Percentiles rank a stretch among this genome's conserved stretches.
These are phyloP conservation scores for Cryphonectria parasitica DNA, from an alignment of 2,329 filamentous ascomycete genomes.

Conservation along the genomic window DNA sequence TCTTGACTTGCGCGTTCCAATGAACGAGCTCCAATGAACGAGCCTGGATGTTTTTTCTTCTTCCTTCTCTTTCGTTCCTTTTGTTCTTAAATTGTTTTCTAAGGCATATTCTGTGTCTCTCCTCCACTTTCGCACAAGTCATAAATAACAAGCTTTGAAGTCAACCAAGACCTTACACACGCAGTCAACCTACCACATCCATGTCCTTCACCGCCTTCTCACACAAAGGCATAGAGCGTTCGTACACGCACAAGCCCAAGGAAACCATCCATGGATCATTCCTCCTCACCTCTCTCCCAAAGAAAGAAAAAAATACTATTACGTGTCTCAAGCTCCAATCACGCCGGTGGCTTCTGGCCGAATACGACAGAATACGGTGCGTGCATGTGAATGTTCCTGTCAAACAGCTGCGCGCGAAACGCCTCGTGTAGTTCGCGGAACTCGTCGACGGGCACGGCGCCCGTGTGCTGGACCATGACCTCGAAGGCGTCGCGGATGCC, in stretches of 20 bases:
- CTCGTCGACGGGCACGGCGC: slow-evolving; percentile 46
- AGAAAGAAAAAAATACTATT: background rate
- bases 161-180: background rate
- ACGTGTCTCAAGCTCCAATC: background rate
- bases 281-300: no score
- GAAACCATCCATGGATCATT: background rate
- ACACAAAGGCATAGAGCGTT: background rate
- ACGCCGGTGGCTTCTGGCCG: slow-evolving; percentile 46
- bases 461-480: slow-evolving; percentile 40
- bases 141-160: background rate
- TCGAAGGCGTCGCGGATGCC: slow-evolving; percentile 37
- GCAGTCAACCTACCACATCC: background rate
- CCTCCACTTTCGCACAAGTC: background rate
- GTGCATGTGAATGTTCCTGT: slow-evolving; percentile 46
- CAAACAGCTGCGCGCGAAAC: slow-evolving; percentile 39
- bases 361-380: slow-evolving; percentile 48
- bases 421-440: slow-evolving; percentile 42
- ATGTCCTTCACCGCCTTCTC: background rate
- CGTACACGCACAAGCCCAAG: background rate
- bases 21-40: no score
- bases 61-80: background rate
- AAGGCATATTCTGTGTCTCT: background rate
- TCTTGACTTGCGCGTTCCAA: background rate
- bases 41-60: background rate
- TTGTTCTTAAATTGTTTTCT: background rate